Evolutionary conservation across 768 basidiomycete genomes (phyloP), one percentile per base, ranked within the genome.

Genomic region (Neoboletus subvelutipes): DNA sequence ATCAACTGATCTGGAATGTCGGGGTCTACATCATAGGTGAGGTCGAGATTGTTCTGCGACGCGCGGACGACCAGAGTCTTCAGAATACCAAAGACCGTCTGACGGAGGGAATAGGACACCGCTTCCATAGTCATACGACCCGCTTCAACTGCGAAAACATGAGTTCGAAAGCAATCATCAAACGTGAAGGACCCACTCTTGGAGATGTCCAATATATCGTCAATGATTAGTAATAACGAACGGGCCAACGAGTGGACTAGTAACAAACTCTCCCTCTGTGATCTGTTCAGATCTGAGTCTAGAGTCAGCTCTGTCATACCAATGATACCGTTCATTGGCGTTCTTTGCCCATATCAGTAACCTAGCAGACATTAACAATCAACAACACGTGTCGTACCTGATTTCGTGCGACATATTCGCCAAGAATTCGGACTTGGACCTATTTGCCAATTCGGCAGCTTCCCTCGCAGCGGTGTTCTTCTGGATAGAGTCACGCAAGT

Each of bases 71-170:
- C 95, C 55, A 99, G 83, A 0, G 96, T 98, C 77, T 99, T 99
- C 68, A 98, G 83, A 58, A 98, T 97, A 29, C 94, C 93, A 67
- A 98, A 98, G 41, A 98, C 93, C 4, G 93, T 96, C 64, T 94
- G 88, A n/a, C 97, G 90, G 29, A 98, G 81, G 11, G 95, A 98
- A 75, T 96, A 99, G 2, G 95, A 89, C n/a, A 98, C 96, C 29
- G 92, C 88, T 75, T 99, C 97, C 90, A 99, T 97, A 2, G 94
- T 98, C 97, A 99, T 99, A 13, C 96, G 90, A 45, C 97, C 97
- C 40, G 96, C 97, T 75, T 99, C 97, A 67, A 98, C 95, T 97
- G 64, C 9, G 28, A 36, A 37, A 63, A 45, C 55, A 33, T 59
- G 45, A 61, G 50, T 47, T 20, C 37, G 39, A n/a, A 41, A 31